Percentiles rank a stretch among this genome's conserved stretches.
phyloP scores from a whole-genome alignment of 2,329 filamentous ascomycete species.

The Neofusicoccum sp. region DNA sequence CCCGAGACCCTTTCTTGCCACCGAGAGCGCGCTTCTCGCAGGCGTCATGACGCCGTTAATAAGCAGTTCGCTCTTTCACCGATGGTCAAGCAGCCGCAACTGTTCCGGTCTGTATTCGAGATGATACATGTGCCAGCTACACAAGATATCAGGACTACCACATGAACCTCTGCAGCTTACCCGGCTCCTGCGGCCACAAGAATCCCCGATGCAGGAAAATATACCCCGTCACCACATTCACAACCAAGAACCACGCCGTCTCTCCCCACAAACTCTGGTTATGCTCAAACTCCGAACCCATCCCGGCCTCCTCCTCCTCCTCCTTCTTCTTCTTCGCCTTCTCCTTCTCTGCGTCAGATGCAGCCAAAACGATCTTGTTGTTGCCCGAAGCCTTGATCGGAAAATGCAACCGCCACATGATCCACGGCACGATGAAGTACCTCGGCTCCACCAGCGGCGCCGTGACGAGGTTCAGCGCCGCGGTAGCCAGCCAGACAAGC shows the following conservation, averaged over 20 bases:
- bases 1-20: too few relatives aligned
- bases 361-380: background rate
- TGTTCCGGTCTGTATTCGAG: too few relatives aligned
- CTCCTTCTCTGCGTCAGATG: background rate
- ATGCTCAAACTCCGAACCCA: constrained; percentile 23
- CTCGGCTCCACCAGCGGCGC: constrained; percentile 92
- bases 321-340: background rate
- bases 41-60: too few relatives aligned
- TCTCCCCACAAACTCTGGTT: constrained; percentile 57
- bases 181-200: constrained; percentile 62
- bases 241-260: constrained; percentile 64
- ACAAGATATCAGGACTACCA: constrained; percentile 53
- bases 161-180: constrained; percentile 72
- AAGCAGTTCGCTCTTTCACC: too few relatives aligned
- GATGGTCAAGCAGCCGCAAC: too few relatives aligned
- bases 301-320: background rate
- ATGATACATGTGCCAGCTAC: too few relatives aligned
- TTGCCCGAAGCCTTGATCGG: constrained; percentile 45
- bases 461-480: constrained; percentile 75
- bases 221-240: constrained; percentile 67
- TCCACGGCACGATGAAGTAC: constrained; percentile 94
- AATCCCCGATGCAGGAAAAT: constrained; percentile 70
- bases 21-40: too few relatives aligned
- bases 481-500: constrained; percentile 65
- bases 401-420: constrained; percentile 83